phyloP scores from a whole-genome alignment of 441 rosid genomes.

The Brassica balearica region DNA sequence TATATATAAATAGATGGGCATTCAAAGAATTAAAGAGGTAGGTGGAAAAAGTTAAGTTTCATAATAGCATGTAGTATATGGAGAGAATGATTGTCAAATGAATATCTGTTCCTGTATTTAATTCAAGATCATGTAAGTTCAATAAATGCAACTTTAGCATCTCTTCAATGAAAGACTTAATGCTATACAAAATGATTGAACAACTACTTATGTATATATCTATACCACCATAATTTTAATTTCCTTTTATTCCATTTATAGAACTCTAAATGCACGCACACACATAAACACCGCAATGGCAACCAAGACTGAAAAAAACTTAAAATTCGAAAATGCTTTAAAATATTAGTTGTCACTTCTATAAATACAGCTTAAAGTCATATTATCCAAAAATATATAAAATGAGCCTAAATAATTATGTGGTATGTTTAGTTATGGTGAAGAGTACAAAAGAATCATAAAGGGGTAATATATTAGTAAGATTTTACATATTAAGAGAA shows the following conservation, averaged over 20 bases:
- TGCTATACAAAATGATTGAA: slow-evolving; percentile 18
- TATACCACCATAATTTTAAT: slow-evolving; percentile 10
- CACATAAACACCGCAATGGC: slow-evolving; percentile 34
- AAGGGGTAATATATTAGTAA: slow-evolving; percentile 1
- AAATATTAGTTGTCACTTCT: slow-evolving; percentile 12
- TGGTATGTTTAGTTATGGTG: slow-evolving; percentile 15
- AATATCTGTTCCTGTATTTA: slow-evolving; percentile 43
- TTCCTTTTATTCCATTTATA: slow-evolving; percentile 34
- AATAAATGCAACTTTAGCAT: slow-evolving; percentile 74
- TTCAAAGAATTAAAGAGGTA: slow-evolving; percentile 24
- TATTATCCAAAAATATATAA: slow-evolving; percentile 27
- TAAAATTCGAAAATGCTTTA: background rate
- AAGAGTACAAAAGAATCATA: slow-evolving; percentile 37
- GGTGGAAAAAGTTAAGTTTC: slow-evolving; percentile 31
- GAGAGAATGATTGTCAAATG: slow-evolving; percentile 52
- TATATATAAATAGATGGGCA: slow-evolving; percentile 10
- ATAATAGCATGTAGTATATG: slow-evolving; percentile 23
- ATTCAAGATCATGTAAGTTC: slow-evolving; percentile 55
- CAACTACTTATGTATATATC: slow-evolving; percentile 17
- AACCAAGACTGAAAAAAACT: slow-evolving; percentile 11
- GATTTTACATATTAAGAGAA: slow-evolving; percentile 60
- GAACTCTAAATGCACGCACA: slow-evolving; percentile 46
- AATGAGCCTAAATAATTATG: slow-evolving; percentile 10
- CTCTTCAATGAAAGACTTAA: slow-evolving; percentile 43
- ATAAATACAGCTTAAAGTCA: background rate